Conservation (phyloP, 2,329 filamentous ascomycete species). For the Trichoderma sp. region DNA sequence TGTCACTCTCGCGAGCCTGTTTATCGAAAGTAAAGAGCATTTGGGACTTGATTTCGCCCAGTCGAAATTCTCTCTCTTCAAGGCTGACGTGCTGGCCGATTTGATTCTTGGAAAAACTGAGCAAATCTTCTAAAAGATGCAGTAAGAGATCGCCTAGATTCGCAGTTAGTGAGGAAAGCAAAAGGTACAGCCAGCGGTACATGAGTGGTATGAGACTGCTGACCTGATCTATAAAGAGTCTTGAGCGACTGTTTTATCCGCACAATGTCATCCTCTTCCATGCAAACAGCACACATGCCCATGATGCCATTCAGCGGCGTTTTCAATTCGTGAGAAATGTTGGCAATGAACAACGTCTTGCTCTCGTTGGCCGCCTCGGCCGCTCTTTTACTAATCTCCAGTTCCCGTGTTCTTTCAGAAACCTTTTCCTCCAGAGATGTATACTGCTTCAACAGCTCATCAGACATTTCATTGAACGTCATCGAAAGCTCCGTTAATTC, state of each 20-base stretch:
- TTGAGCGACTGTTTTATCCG: slow-evolving; percentile 82
- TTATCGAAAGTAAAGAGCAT: slow-evolving; percentile 86
- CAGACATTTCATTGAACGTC: slow-evolving; percentile 93
- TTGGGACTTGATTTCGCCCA: slow-evolving; percentile 84
- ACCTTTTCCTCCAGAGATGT: slow-evolving; percentile 83
- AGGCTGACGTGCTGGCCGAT: slow-evolving; percentile 82
- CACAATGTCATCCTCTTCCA: slow-evolving; percentile 82
- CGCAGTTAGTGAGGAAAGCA: slow-evolving; percentile 4
- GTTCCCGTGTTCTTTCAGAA: slow-evolving; percentile 76
- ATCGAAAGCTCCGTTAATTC: slow-evolving; percentile 81
- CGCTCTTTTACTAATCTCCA: slow-evolving; percentile 88
- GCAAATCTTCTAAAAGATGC: slow-evolving; percentile 83
- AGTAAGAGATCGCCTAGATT: slow-evolving; percentile 68
- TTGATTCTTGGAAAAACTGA: slow-evolving; percentile 95
- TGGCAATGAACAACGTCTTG: slow-evolving; percentile 97
- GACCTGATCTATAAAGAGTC: slow-evolving; percentile 71
- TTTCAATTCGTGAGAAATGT: slow-evolving; percentile 85
- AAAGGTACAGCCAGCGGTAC: neutral
- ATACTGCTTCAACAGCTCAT: slow-evolving; percentile 87
- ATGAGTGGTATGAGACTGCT: neutral
- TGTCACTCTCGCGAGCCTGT: slow-evolving; percentile 78
- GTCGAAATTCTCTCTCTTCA: slow-evolving; percentile 81
- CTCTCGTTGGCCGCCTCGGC: slow-evolving; percentile 95
- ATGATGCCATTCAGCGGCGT: slow-evolving; percentile 95
- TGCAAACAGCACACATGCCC: slow-evolving; percentile 90